Conservation (phyloP, 257 asterid genomes). For the Solanum pennellii region DNA sequence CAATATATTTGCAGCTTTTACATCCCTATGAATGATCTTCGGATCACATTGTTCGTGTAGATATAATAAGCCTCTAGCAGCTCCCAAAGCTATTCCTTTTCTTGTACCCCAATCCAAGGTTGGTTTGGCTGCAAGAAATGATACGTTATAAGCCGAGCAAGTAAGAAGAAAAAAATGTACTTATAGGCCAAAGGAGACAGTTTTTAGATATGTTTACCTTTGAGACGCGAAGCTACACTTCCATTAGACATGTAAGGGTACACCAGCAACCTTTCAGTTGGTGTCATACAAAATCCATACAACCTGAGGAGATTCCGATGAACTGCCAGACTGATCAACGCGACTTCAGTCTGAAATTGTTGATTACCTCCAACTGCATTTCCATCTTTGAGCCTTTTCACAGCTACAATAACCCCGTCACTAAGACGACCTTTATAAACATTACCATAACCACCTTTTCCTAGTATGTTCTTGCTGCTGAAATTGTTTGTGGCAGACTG, state of each 20-base stretch:
- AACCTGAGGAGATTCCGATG: constrained; percentile 83
- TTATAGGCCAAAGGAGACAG: neutral
- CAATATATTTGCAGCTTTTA: constrained; percentile 90
- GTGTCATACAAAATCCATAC: constrained; percentile 68
- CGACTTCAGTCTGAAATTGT: constrained; percentile 89
- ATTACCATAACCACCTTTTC: constrained; percentile 87
- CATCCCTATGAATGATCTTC: constrained; percentile 91
- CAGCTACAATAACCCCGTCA: constrained; percentile 79
- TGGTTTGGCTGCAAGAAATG: constrained; percentile 50
- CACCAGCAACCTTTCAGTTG: constrained; percentile 68
- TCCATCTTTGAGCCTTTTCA: constrained; percentile 81
- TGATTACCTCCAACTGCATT: constrained; percentile 62
- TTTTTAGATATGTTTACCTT: constrained; percentile 28
- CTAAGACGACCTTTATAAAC: constrained; percentile 81
- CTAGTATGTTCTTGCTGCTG: constrained; percentile 82
- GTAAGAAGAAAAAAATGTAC: neutral
- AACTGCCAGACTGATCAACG: constrained; percentile 90
- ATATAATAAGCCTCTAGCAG: constrained; percentile 78
- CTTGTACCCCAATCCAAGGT: constrained; percentile 75
- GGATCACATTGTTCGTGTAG: constrained; percentile 96
- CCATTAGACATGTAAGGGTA: constrained; percentile 97
- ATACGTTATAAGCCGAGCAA: neutral
- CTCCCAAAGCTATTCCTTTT: constrained; percentile 77
- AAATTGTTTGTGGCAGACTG: constrained; percentile 73
- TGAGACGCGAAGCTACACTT: constrained; percentile 85